Conservation (phyloP, 345 rosid species). For the Hibiscus tridactylites region DNA sequence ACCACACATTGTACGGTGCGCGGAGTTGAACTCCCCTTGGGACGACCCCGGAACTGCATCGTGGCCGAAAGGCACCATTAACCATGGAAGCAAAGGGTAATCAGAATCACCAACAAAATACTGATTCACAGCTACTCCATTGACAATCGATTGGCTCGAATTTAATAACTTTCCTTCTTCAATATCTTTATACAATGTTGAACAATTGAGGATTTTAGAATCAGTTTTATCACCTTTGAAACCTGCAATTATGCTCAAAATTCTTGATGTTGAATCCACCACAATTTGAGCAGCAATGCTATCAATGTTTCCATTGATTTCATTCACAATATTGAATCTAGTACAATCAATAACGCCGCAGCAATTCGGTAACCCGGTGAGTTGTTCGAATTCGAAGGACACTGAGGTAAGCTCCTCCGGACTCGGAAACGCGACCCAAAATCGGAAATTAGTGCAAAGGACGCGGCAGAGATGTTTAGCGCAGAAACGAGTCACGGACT, state of each 20-base stretch:
- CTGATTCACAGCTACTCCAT: conserved; percentile 31
- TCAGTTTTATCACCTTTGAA: conserved; percentile 41
- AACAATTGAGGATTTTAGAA: conserved; percentile 28
- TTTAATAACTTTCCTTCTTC: conserved; percentile 31
- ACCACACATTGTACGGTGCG: conserved; percentile 20
- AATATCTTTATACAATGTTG: conserved; percentile 43
- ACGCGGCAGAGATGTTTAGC: conserved; percentile 58
- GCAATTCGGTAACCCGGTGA: conserved; percentile 50
- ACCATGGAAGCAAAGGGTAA: conserved; percentile 65
- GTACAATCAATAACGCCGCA: conserved; percentile 53
- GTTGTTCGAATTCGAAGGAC: conserved; percentile 33
- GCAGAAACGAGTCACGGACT: conserved; percentile 53
- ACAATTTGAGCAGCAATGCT: conserved; percentile 50
- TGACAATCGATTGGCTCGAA: conserved; percentile 19
- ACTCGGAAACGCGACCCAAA: conserved; percentile 57
- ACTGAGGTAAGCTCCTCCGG: conserved; percentile 38
- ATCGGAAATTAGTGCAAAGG: conserved; percentile 62
- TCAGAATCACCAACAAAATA: conserved; percentile 44
- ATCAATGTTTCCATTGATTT: conserved; percentile 10
- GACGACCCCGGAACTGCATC: conserved; percentile 24
- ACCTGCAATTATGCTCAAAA: conserved; percentile 47
- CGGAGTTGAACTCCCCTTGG: conserved; percentile 40
- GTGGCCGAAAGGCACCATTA: conserved; percentile 40
- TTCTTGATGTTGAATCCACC: conserved; percentile 48
- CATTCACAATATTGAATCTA: conserved; percentile 29